Evolutionary conservation across 371 early-diverging fungal species (phyloP), one percentile per base, ranked within the genome.

Genomic region (Apophysomyces variabilis): DNA sequence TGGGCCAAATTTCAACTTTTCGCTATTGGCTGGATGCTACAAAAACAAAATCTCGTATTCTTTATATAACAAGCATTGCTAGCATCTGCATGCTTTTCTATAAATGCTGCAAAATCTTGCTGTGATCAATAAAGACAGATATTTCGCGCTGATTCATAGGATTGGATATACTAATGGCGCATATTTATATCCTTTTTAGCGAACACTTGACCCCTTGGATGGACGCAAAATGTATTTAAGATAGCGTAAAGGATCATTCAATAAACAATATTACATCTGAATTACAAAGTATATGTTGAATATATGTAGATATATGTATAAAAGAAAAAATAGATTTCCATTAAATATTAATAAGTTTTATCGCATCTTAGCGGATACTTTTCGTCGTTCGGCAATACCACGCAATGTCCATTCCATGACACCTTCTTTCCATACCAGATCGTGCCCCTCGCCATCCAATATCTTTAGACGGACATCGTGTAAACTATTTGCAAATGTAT

Each of bases 381-480:
- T 50, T 67, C 69, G 66, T 38, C 69, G 69, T 38, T 79, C 78
- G 13, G 73, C 62, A 38, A 80, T 72, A 36, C 81, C 81, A 37
- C 81, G 71, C 36, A 83, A 67, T 13, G 84, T 76, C 81, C 81
- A 83, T 62, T 77, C 81, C 77, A 83, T 78, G 8, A 83, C 84
- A 8, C 84, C 84, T 72, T 83, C 84, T 47, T 83, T 83, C 84
- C 84, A 83, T 21, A 83, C 79, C 13, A 83, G 58, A 67, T 80
- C 81, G 72, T 83, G 84, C 0, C 77, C 78, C 66, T 83, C 84
- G 7, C 81, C 79, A 45, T 83, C 84, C 36, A 83, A 50, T 32
- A 83, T 79, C 62, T 80, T 80, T 14, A 83, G 58, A 4, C 79
- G 63, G 9, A 83, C 65, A 64, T 83, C 84, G 18, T 64, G 67